Percentiles rank a stretch among this genome's conserved stretches.
phyloP scores from a whole-genome alignment of 1,139 yeast species.

The Scheffersomyces cryptocercus region DNA sequence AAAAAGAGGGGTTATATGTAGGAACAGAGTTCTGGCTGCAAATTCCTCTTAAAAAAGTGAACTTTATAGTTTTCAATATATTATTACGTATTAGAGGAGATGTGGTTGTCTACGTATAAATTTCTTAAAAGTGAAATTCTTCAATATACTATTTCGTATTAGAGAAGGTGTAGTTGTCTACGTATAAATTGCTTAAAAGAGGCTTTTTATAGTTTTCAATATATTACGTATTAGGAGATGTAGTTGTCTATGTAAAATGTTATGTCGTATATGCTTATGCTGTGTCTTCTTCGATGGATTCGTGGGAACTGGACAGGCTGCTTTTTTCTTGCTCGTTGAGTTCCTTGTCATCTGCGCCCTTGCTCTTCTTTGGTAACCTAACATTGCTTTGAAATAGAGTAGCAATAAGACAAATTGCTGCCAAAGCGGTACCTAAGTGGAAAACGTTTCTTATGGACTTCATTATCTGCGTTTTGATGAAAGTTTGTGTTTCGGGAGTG shows the following conservation, averaged over 20 bases:
- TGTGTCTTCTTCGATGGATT: too few species aligned
- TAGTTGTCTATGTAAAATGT: too few species aligned
- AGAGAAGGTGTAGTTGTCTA: too few species aligned
- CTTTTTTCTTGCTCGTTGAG: background rate
- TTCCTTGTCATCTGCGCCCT: background rate
- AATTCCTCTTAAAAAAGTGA: background rate
- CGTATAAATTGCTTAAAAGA: too few species aligned
- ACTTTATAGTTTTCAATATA: too few species aligned
- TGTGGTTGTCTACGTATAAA: too few species aligned
- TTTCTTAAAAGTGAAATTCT: too few species aligned
- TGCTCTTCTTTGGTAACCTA: background rate
- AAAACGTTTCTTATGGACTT: constrained; percentile 32
- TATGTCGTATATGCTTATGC: too few species aligned
- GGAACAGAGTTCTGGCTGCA: background rate
- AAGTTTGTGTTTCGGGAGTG: constrained; percentile 24
- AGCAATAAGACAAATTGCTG: background rate
- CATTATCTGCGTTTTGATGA: constrained; percentile 32
- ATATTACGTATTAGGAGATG: too few species aligned
- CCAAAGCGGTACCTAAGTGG: constrained; percentile 20
- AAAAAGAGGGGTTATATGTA: background rate
- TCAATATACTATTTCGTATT: too few species aligned
- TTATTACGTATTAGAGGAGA: too few species aligned
- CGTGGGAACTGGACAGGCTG: background rate
- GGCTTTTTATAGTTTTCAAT: too few species aligned
- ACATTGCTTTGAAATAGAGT: background rate